Conservation (phyloP, 306 rosid species). For the Datisca glomerata region DNA sequence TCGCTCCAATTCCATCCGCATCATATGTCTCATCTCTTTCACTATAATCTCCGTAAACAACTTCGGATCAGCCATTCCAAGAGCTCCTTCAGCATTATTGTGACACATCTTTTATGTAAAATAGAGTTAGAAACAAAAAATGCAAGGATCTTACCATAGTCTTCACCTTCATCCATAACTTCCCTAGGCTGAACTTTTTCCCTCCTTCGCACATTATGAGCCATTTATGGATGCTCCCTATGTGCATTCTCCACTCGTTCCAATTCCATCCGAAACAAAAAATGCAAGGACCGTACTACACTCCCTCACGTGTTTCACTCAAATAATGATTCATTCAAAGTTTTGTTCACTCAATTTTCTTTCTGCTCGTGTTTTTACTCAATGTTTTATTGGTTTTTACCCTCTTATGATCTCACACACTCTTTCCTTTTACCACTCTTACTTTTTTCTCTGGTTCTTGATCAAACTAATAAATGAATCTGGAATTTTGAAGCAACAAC, state of each 20-base stretch:
- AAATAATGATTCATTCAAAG: not conserved
- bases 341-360: too few species aligned
- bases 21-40: too few species aligned
- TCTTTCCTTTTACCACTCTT: too few species aligned
- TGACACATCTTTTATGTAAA: too few species aligned
- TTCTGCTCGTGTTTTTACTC: slow-evolving; percentile 2
- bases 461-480: too few species aligned
- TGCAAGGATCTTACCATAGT: not conserved
- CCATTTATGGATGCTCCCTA: not conserved
- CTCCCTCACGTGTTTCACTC: slow-evolving; percentile 9
- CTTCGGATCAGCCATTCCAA: too few species aligned
- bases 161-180: not conserved
- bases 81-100: too few species aligned
- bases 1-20: not conserved
- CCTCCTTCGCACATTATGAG: not conserved
- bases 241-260: not conserved
- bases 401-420: not conserved
- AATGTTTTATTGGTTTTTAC: not conserved
- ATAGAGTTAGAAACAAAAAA: not conserved
- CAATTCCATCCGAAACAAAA: not conserved
- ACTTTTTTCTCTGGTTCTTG: slow-evolving; percentile 2
- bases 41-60: too few species aligned
- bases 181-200: slow-evolving; percentile 1
- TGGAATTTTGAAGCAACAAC: too few species aligned
- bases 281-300: not conserved